These are phyloP conservation scores for Vigna radiata DNA, from an alignment of 306 rosid species.

Conservation along the genomic window DNA sequence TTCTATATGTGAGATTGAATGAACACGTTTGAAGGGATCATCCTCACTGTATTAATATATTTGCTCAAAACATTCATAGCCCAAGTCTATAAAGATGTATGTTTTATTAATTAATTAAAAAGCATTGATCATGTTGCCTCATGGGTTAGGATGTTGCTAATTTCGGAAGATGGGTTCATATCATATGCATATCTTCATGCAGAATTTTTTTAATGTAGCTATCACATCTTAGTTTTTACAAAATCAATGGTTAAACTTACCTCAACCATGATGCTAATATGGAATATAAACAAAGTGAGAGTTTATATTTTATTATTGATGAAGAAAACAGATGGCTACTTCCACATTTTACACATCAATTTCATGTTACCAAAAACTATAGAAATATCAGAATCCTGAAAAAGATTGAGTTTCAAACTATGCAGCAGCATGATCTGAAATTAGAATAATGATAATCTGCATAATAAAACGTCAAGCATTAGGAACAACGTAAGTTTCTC, in stretches of 20 bases:
- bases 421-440: conserved; percentile 33
- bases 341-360: not conserved
- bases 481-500: conserved; percentile 50
- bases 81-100: too few relatives aligned
- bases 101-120: too few relatives aligned
- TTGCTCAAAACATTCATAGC: too few relatives aligned
- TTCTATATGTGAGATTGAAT: too few relatives aligned
- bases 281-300: conserved; percentile 3
- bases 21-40: too few relatives aligned
- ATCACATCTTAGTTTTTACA: conserved; percentile 36
- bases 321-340: conserved; percentile 30
- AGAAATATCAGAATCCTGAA: conserved; percentile 33
- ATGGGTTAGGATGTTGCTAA: not conserved
- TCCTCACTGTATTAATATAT: too few relatives aligned
- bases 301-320: not conserved
- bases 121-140: not conserved
- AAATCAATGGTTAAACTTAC: conserved; percentile 26
- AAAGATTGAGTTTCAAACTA: conserved; percentile 33
- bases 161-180: not conserved
- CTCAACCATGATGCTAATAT: not conserved
- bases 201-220: not conserved
- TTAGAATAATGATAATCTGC: conserved; percentile 4
- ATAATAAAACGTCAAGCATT: conserved; percentile 16
- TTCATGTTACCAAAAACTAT: conserved; percentile 6
- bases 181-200: not conserved